Evolutionary conservation across 2,329 filamentous ascomycete species (phyloP).

Genomic region (Apiospora koreana): DNA sequence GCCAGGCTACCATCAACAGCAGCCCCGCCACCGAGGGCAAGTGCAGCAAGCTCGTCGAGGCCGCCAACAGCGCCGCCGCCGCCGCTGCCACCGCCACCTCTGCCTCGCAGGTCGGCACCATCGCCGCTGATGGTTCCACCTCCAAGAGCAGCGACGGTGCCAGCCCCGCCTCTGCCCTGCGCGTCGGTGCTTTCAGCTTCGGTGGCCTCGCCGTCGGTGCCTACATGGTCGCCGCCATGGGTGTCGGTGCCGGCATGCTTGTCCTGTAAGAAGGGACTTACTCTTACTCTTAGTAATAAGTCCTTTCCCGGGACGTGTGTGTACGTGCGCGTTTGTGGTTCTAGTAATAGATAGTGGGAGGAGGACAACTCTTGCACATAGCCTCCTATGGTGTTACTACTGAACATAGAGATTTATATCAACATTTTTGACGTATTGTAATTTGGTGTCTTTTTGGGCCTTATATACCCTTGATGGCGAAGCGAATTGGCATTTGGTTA

Average conservation of each 20-base stretch:
- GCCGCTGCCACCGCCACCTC: conserved; percentile 33
- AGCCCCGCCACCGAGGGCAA: conserved; percentile 40
- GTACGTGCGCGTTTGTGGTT: neutral
- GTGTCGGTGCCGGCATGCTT: conserved; percentile 54
- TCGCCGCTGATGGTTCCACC: conserved; percentile 12
- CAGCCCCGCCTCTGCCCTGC: conserved; percentile 38
- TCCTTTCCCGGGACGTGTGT: neutral
- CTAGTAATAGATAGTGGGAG: neutral
- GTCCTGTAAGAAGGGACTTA: conserved; percentile 43
- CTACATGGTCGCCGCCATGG: conserved; percentile 54
- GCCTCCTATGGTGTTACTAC: neutral
- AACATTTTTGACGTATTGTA: conserved; percentile 1
- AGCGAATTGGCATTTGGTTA: neutral
- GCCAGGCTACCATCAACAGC: conserved; percentile 44
- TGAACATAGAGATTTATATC: neutral
- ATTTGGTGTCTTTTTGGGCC: neutral
- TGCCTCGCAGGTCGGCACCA: conserved; percentile 20
- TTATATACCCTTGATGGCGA: neutral
- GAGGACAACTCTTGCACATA: neutral
- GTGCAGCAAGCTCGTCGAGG: conserved; percentile 50
- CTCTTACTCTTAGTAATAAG: neutral
- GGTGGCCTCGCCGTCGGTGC: conserved; percentile 51
- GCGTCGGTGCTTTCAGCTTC: conserved; percentile 42
- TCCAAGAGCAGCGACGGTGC: conserved; percentile 29
- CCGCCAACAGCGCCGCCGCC: conserved; percentile 42